Base-by-base conservation (phyloP, 257 asterid genomes). In the Solanum sejunctum region DNA sequence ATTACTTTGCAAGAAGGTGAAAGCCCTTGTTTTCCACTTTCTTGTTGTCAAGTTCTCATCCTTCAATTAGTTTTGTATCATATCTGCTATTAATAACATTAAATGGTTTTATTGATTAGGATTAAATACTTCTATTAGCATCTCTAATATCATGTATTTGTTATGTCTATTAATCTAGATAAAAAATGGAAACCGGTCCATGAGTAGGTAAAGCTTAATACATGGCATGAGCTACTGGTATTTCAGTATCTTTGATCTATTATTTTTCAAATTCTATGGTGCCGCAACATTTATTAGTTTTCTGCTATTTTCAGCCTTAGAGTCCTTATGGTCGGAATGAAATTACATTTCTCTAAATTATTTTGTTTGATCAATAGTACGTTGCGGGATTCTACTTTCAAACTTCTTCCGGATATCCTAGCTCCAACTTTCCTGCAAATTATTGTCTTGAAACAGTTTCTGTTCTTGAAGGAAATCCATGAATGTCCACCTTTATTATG, bases 1-100 rank as follows among this genome's bases (percentile, higher is more conserved):
- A 84, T 92, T 90, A 96, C 93, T 97, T 81, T 97, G 99, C 91
- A 97, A 97, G 92, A 89, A 94, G 99, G 99, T 97, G 82, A 77
- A 51, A 55, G 0, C 10, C 47, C 64, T 26, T 23, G 16, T 77
- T 75, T 26, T 63, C 63, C 26, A 4, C 16, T 51, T 26, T 16
- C 63, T 6, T 77, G 63, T 26, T 51, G 20, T 77, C 23, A 45
- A 51, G 23, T 52, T 51, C 52, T 26, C 60, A 3, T 75, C 58
- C 58, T 73, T 45, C 21, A 26, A 49, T 75, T 16, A 77, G 82
- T 26, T 75, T 77, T 51, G 5, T 77, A 51, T 77, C 45, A 9
- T 51, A 15, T 75, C 82, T 75, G 82, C 26, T 51, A 26, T 77
- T 77, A 26, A 51, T 77, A 77, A 51, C 47, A 17, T 36, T 39